Percentiles rank a stretch among this genome's conserved stretches.
phyloP scores from a whole-genome alignment of 1,139 yeast species.

The Geotrichum siamense region DNA sequence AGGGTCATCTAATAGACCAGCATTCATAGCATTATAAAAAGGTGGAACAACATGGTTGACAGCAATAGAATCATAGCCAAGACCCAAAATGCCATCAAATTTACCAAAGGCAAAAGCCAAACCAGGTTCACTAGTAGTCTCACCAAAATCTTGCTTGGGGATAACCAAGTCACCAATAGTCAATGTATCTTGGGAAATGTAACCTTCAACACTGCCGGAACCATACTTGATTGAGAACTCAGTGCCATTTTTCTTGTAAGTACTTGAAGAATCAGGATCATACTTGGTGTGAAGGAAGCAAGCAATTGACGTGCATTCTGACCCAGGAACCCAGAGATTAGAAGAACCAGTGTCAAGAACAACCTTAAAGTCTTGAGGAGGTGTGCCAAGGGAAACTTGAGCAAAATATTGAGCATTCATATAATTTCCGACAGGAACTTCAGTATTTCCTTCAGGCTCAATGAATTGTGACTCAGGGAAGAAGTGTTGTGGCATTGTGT shows the following conservation, averaged over 20 bases:
- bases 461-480: slow-evolving; percentile 17
- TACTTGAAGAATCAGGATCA: slow-evolving; percentile 69
- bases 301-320: slow-evolving; percentile 85
- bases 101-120: slow-evolving; percentile 97
- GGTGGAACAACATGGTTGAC: slow-evolving; percentile 90
- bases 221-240: slow-evolving; percentile 84
- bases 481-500: slow-evolving; percentile 10
- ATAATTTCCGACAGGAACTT: slow-evolving; percentile 83
- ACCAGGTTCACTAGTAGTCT: slow-evolving; percentile 96
- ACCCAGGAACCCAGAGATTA: slow-evolving; percentile 91
- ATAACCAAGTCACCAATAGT: slow-evolving; percentile 76
- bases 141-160: slow-evolving; percentile 88
- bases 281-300: slow-evolving; percentile 89
- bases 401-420: slow-evolving; percentile 92
- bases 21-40: slow-evolving; percentile 74
- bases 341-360: slow-evolving; percentile 89
- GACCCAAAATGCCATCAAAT: slow-evolving; percentile 93
- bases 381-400: slow-evolving; percentile 84
- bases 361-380: slow-evolving; percentile 78
- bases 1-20: slow-evolving; percentile 72
- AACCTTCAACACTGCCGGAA: slow-evolving; percentile 87
- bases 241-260: slow-evolving; percentile 80
- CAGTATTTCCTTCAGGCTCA: slow-evolving; percentile 45
- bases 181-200: slow-evolving; percentile 75
- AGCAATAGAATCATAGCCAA: slow-evolving; percentile 86